A percentile compares a stretch with the other conserved stretches of the same genome.
phyloP scores from a whole-genome alignment of 768 basidiomycete species.

The Leccinum broughii region DNA sequence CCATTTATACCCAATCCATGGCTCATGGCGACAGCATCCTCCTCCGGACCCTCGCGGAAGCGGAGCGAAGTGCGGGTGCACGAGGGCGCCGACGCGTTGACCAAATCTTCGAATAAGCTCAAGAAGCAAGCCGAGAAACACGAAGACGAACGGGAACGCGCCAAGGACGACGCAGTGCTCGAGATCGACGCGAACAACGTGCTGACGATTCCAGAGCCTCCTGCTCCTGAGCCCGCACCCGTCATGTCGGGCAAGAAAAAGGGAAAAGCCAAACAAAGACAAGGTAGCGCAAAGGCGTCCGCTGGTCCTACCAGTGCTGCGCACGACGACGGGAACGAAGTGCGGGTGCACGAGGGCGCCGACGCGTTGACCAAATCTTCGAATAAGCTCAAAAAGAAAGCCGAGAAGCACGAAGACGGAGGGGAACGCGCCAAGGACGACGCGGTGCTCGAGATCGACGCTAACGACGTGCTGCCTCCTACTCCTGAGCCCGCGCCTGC shows the following conservation, averaged over 20 bases:
- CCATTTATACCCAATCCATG: conserved; percentile 67
- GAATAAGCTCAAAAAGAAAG: conserved; percentile 70
- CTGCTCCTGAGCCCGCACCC: background rate
- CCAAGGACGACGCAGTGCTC: conserved; percentile 72
- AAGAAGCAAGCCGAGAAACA: conserved; percentile 63
- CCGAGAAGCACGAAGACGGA: conserved; percentile 55
- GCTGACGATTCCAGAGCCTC: conserved; percentile 20
- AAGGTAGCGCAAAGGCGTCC: background rate
- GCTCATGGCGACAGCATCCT: conserved; percentile 48
- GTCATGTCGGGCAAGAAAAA: conserved; percentile 11
- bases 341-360: conserved; percentile 65
- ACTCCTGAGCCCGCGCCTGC: background rate
- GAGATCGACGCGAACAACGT: conserved; percentile 57
- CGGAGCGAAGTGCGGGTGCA: conserved; percentile 71
- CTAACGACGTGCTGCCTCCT: conserved; percentile 17
- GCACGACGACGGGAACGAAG: conserved; percentile 14
- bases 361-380: conserved; percentile 62
- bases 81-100: conserved; percentile 58
- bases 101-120: conserved; percentile 74
- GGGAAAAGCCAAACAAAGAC: conserved; percentile 12
- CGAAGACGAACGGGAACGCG: conserved; percentile 57
- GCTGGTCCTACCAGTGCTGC: conserved; percentile 8
- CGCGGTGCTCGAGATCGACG: conserved; percentile 73
- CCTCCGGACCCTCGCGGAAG: conserved; percentile 58
- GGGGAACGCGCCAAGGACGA: conserved; percentile 68